Base-by-base conservation (phyloP, 441 rosid species). In the Croton setiger region DNA sequence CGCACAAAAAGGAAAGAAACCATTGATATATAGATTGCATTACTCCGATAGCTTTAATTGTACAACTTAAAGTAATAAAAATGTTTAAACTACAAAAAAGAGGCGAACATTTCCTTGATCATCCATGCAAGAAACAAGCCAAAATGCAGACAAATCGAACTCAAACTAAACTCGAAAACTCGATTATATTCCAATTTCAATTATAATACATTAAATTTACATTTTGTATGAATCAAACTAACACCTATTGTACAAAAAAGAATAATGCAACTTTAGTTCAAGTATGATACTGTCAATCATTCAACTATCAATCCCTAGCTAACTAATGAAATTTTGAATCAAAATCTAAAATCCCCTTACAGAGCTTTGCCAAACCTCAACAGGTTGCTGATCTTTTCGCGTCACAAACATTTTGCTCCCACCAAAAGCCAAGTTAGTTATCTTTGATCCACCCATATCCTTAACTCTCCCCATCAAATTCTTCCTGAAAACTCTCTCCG, bases 331-430 rank as follows among this genome's bases (percentile, higher is more conserved):
- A 49, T 2, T 27, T 20, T n/a, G n/a, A n/a, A n/a, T 35, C 33
- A 15, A 39, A 64, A 70, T 79, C 78, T 64, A 74, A 51, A 75
- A 77, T 41, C 79, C 77, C 35, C 73, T 68, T 0, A 39, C 66
- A 20, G 85, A 82, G 83, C 93, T 84, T 77, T 87, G 96, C 98
- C 98, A 94, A 72, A 90, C 92, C 82, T 94, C 96, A 11, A 94
- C 74, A 58, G 76, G 76, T 78, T 88, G 96, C 80, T 79, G 80
- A 76, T 86, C 96, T 73, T 86, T 87, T 17, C 96, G 76, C 0
- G 87, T 79, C 67, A 87, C 78, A 47, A 89, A 88, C 96, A 94
- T 86, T 82, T 85, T 87, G 84, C 75, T 86, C 43, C 97, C 98
- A 31, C 96, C 98, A 77, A 94, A 90, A 14, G 81, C 86, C 80